These are phyloP conservation scores for Hippophae rhamnoides DNA, from an alignment of 306 rosid genomes.

Conservation along the genomic window DNA sequence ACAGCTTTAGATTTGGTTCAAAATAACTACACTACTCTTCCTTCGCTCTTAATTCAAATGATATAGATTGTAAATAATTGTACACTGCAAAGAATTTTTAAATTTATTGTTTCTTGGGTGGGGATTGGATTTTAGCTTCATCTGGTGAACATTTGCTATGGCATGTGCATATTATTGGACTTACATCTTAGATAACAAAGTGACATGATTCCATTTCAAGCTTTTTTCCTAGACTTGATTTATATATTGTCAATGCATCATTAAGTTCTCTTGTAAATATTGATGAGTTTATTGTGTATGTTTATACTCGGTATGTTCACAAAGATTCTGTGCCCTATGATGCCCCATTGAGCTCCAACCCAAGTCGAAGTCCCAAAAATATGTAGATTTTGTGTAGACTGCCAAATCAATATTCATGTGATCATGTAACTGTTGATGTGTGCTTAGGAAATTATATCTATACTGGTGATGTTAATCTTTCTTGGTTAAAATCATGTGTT, in stretches of 20 bases:
- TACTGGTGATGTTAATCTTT: conserved; percentile 18
- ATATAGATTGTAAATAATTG: too few species aligned
- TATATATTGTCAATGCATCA: background rate
- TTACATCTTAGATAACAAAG: background rate
- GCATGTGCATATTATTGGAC: background rate
- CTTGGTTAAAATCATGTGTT: conserved; percentile 37
- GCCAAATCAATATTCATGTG: background rate
- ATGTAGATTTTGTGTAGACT: background rate
- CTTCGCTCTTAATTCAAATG: too few species aligned
- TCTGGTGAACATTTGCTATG: background rate
- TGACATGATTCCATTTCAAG: background rate
- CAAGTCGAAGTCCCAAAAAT: background rate
- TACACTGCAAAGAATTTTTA: too few species aligned
- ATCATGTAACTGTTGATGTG: conserved; percentile 1
- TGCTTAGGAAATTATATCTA: conserved; percentile 7
- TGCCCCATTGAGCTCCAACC: too few species aligned
- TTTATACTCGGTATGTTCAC: too few species aligned
- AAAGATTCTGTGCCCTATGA: too few species aligned
- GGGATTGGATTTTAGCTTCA: background rate
- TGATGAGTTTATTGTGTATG: too few species aligned
- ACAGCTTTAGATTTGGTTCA: too few species aligned
- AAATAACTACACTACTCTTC: too few species aligned
- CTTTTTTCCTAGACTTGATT: background rate
- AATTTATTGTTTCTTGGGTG: too few species aligned
- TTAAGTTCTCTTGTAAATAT: too few species aligned